Percentiles rank a stretch among this genome's conserved stretches.
These are phyloP conservation scores for Neofusicoccum parvum DNA, from an alignment of 2,329 filamentous ascomycete genomes.

Conservation along the genomic window DNA sequence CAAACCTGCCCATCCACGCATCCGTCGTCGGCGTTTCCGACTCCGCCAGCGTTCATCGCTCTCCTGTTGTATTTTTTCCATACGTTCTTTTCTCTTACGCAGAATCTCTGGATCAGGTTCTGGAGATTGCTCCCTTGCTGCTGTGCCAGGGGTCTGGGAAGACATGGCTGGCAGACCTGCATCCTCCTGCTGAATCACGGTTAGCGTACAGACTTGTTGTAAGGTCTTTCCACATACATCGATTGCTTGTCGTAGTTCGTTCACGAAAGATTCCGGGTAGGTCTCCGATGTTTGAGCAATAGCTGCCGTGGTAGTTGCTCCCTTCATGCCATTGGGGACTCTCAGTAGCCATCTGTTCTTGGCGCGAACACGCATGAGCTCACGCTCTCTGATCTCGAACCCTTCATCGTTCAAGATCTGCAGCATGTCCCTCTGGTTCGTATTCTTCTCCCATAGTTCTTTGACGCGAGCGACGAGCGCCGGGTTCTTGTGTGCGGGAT, in stretches of 20 bases:
- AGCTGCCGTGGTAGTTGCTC: background rate
- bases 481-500: conserved; percentile 70
- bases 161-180: background rate
- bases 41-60: conserved; percentile 64
- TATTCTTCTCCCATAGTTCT: conserved; percentile 77
- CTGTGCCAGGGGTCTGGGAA: background rate
- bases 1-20: conserved; percentile 67
- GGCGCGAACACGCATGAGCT: conserved; percentile 69
- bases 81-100: conserved; percentile 57
- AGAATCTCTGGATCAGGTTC: conserved; percentile 51
- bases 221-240: background rate
- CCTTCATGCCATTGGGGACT: conserved; percentile 60
- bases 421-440: conserved; percentile 67
- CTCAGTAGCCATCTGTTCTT: conserved; percentile 70
- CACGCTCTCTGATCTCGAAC: conserved; percentile 70
- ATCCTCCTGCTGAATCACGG: background rate
- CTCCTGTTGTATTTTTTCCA: conserved; percentile 59
- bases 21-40: conserved; percentile 68
- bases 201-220: background rate
- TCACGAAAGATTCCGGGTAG: conserved; percentile 10
- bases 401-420: conserved; percentile 70
- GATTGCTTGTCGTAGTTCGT: conserved; percentile 16
- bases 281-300: background rate
- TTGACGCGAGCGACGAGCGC: conserved; percentile 69
- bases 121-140: conserved; percentile 21